These are phyloP conservation scores for Penicillium freii DNA, from an alignment of 2,329 filamentous ascomycete genomes.

Conservation along the genomic window DNA sequence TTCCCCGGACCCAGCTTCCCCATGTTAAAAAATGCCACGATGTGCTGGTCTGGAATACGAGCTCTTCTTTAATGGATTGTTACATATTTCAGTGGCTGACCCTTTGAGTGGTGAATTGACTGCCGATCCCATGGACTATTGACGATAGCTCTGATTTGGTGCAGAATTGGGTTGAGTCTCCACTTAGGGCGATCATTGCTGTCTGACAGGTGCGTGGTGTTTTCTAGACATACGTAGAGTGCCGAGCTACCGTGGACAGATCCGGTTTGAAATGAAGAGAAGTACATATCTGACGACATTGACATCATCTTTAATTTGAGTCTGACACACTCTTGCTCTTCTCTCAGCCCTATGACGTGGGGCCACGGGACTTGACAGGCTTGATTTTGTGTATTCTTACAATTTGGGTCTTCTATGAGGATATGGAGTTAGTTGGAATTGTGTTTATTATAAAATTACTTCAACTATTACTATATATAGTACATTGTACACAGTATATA, in stretches of 20 bases:
- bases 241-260: not conserved
- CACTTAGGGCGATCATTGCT: slow-evolving; percentile 13
- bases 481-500: not conserved
- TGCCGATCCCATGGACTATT: slow-evolving; percentile 1
- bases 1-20: not conserved
- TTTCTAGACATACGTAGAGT: not conserved
- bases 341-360: slow-evolving; percentile 28
- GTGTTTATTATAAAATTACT: not conserved
- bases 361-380: not conserved
- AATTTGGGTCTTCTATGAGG: too few species aligned
- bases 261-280: not conserved
- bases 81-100: not conserved
- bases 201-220: not conserved
- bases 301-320: not conserved
- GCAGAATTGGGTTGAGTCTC: slow-evolving; percentile 1
- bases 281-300: not conserved
- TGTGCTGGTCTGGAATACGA: not conserved
- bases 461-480: not conserved
- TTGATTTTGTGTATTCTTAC: not conserved
- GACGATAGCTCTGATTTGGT: not conserved
- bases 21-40: not conserved
- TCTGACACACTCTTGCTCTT: not conserved
- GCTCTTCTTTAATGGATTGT: not conserved
- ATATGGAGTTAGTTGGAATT: too few species aligned
- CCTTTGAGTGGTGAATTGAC: not conserved